Evolutionary conservation across 257 asterid species (phyloP).

Genomic region (Nicotiana sylvestris): DNA sequence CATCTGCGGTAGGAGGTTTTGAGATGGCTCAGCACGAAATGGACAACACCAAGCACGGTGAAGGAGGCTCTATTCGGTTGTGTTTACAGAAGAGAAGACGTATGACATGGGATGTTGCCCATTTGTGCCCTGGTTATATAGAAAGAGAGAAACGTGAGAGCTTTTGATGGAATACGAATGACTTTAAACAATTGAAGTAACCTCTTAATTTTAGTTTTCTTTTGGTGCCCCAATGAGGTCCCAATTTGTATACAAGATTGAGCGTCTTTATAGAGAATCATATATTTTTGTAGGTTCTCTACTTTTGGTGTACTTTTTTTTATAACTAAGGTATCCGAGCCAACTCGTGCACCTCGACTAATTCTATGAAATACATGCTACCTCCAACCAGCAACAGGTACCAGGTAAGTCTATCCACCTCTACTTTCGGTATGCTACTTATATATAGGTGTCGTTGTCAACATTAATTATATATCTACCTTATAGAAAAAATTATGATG

Average conservation of each 20-base stretch:
- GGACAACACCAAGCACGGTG: not conserved
- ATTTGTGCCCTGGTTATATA: not conserved
- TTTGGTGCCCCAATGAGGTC: not conserved
- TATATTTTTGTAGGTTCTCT: not conserved
- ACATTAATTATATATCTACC: no score
- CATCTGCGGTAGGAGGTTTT: not conserved
- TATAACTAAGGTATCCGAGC: no score
- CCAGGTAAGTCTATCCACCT: no score
- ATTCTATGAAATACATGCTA: no score
- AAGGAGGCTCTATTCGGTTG: not conserved
- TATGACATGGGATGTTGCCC: not conserved
- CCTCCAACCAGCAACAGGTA: no score
- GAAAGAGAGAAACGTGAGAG: not conserved
- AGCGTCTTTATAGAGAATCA: not conserved
- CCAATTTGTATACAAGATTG: not conserved
- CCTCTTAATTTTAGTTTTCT: slow-evolving; percentile 7
- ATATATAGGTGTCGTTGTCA: no score
- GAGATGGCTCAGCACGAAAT: not conserved
- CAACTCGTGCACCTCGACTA: no score
- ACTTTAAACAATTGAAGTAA: not conserved
- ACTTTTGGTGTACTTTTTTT: not conserved
- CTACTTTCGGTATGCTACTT: no score
- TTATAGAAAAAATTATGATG: not conserved
- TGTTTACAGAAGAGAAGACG: not conserved
- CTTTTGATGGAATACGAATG: not conserved